Evolutionary conservation across 148 eudicot genomes (phyloP).

Genomic region (Heliamphora exappendiculata): DNA sequence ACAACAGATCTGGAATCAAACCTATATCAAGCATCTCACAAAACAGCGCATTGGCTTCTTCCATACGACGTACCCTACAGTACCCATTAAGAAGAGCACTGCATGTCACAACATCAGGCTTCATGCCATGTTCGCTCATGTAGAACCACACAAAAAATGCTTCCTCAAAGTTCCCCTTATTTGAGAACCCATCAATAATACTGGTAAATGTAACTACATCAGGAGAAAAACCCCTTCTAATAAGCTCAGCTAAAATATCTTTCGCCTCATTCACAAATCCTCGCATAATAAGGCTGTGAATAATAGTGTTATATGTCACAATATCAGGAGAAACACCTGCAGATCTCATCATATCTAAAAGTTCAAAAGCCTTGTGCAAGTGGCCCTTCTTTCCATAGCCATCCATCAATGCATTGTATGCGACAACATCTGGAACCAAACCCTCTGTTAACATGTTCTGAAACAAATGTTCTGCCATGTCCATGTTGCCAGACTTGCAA

Average conservation of each 20-base stretch:
- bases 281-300: conserved; percentile 30
- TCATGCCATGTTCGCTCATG: conserved; percentile 26
- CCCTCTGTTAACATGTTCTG: conserved; percentile 28
- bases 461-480: conserved; percentile 24
- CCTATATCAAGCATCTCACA: conserved; percentile 28
- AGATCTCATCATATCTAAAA: conserved; percentile 32
- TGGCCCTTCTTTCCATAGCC: conserved; percentile 39
- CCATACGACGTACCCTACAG: conserved; percentile 37
- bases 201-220: conserved; percentile 36
- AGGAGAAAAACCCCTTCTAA: conserved; percentile 34
- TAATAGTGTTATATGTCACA: conserved; percentile 38
- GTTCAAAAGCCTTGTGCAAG: conserved; percentile 32
- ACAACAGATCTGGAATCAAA: conserved; percentile 37
- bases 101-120: conserved; percentile 47
- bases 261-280: conserved; percentile 43
- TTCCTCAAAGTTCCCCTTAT: conserved; percentile 35
- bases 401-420: conserved; percentile 36
- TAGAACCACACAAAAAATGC: conserved; percentile 35
- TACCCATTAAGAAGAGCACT: conserved; percentile 47
- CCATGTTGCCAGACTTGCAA: conserved; percentile 31
- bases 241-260: conserved; percentile 33
- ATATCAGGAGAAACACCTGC: conserved; percentile 33
- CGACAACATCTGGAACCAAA: conserved; percentile 26
- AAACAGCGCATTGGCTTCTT: conserved; percentile 38
- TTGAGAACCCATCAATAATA: conserved; percentile 30